Percentiles rank a stretch among this genome's conserved stretches.
Evolutionary conservation across 495 filamentous ascomycete genomes (phyloP).

Genomic region (Cudoniella acicularis): DNA sequence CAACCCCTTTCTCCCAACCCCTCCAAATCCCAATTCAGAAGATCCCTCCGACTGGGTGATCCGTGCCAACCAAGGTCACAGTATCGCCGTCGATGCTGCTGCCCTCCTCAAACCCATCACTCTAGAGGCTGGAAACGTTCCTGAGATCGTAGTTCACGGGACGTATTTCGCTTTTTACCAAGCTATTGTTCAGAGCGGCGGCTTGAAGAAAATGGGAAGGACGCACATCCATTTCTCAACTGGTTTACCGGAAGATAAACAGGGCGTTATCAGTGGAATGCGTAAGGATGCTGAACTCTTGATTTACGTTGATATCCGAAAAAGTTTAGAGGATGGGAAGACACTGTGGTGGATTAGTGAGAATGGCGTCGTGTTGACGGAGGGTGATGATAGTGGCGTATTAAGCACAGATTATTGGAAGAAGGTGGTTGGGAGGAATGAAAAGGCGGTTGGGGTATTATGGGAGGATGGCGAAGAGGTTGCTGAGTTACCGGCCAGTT

Average conservation of each 20-base stretch:
- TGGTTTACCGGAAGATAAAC: conserved; percentile 49
- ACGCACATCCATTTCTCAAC: conserved; percentile 86
- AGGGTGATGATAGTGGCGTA: conserved; percentile 43
- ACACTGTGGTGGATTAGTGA: conserved; percentile 80
- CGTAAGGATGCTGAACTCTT: conserved; percentile 71
- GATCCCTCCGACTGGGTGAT: conserved; percentile 73
- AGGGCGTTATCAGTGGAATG: conserved; percentile 84
- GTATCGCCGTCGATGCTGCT: conserved; percentile 63
- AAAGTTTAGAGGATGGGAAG: conserved; percentile 57
- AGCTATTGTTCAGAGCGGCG: conserved; percentile 65
- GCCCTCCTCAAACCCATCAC: conserved; percentile 65
- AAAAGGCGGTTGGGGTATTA: conserved; percentile 51
- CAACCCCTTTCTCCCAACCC: conserved; percentile 30
- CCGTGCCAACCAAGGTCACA: conserved; percentile 92
- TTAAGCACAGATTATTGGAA: conserved; percentile 41
- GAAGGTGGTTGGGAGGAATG: conserved; percentile 55
- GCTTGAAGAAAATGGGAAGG: conserved; percentile 72
- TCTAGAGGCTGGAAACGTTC: conserved; percentile 46
- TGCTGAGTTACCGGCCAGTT: conserved; percentile 46
- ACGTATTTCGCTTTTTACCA: conserved; percentile 78
- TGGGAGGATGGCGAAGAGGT: conserved; percentile 63
- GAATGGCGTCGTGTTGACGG: conserved; percentile 69
- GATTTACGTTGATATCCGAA: conserved; percentile 72
- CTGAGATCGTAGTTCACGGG: conserved; percentile 73
- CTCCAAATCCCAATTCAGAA: conserved; percentile 27